A percentile compares a stretch with the other conserved stretches of the same genome.
phyloP scores from a whole-genome alignment of 345 rosid species.

The Raphanus raphanistrum region DNA sequence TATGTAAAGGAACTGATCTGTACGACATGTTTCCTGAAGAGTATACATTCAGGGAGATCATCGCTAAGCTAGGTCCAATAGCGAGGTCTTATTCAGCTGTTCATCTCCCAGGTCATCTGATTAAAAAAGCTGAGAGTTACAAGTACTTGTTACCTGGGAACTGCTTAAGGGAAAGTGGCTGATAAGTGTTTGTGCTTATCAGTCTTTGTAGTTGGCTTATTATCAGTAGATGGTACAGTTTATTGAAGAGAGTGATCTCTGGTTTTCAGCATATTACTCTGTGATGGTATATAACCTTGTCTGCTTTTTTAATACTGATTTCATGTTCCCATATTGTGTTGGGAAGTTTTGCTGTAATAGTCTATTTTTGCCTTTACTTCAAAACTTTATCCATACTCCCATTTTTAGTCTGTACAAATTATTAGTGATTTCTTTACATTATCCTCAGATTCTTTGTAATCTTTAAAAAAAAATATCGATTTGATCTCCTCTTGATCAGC shows the following conservation, averaged over 20 bases:
- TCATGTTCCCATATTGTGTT: conserved; percentile 28
- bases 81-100: conserved; percentile 74
- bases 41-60: conserved; percentile 83
- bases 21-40: conserved; percentile 96
- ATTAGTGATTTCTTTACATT: conserved; percentile 31
- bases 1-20: conserved; percentile 76
- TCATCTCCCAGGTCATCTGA: conserved; percentile 71
- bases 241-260: conserved; percentile 26
- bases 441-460: conserved; percentile 32
- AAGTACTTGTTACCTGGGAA: conserved; percentile 83
- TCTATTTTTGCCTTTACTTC: not conserved
- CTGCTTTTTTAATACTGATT: conserved; percentile 36
- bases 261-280: conserved; percentile 21
- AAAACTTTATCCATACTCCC: conserved; percentile 19
- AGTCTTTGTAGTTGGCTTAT: conserved; percentile 23
- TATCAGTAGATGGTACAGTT: conserved; percentile 32
- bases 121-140: conserved; percentile 71
- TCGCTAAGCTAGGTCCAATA: conserved; percentile 85
- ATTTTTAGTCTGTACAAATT: conserved; percentile 34
- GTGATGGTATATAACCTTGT: conserved; percentile 31
- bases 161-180: conserved; percentile 78
- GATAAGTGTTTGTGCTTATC: conserved; percentile 37
- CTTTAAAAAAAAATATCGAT: not conserved
- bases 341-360: conserved; percentile 38
- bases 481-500: not conserved